Evolutionary conservation across 2,329 filamentous ascomycete genomes (phyloP).

Genomic region (Sporothrix protearum): DNA sequence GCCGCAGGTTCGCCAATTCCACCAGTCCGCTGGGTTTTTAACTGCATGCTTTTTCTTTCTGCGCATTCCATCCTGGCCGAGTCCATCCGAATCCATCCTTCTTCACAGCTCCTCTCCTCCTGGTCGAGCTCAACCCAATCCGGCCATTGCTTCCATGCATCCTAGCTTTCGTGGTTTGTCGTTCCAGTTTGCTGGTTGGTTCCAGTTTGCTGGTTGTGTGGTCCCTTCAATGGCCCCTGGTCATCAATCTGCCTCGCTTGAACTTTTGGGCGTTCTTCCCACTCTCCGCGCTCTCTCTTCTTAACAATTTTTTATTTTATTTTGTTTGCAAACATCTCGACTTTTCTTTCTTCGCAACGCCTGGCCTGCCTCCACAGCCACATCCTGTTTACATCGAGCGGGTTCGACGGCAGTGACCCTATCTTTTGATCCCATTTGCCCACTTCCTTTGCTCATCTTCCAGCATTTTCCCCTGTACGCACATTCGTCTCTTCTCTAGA

Average conservation of each 20-base stretch:
- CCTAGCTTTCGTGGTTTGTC: background rate
- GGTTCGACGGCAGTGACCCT: background rate
- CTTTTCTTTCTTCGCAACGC: background rate
- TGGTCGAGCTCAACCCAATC: slow-evolving; percentile 5
- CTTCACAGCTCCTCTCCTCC: background rate
- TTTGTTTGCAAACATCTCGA: background rate
- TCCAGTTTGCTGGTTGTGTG: background rate
- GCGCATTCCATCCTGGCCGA: slow-evolving; percentile 5
- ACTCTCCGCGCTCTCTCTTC: no score
- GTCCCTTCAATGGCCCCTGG: background rate
- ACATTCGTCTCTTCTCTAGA: background rate
- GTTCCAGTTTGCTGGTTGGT: background rate
- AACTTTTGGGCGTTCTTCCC: background rate
- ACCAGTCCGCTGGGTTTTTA: background rate
- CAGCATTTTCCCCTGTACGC: slow-evolving; percentile 21
- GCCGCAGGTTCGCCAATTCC: background rate
- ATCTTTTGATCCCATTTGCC: background rate
- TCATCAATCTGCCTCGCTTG: background rate
- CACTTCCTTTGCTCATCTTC: background rate
- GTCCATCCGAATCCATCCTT: background rate
- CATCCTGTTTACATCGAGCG: slow-evolving; percentile 3
- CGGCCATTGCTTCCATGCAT: slow-evolving; percentile 1
- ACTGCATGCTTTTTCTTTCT: background rate
- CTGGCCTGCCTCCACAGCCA: background rate
- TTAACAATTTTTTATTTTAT: background rate